Evolutionary conservation across 495 filamentous ascomycete genomes (phyloP).

Genomic region (Gamarada debralockiae): DNA sequence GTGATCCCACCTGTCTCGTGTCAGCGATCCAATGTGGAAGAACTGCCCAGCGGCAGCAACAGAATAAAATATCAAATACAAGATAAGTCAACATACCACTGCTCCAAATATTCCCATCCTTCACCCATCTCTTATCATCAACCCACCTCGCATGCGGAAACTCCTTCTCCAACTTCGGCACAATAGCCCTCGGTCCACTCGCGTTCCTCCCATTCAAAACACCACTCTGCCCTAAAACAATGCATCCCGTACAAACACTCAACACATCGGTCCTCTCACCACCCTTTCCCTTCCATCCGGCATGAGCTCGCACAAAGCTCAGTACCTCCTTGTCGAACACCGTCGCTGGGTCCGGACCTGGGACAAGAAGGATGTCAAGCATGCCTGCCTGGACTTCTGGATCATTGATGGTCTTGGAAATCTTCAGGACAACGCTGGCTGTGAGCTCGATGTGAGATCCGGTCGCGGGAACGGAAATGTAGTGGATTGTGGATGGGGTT

Average conservation of each 20-base stretch:
- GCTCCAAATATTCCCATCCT: constrained; percentile 59
- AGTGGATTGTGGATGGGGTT: constrained; percentile 18
- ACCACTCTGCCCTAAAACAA: constrained; percentile 45
- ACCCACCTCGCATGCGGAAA: constrained; percentile 44
- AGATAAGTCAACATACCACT: constrained; percentile 41
- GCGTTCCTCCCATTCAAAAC: constrained; percentile 42
- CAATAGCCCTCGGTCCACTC: constrained; percentile 48
- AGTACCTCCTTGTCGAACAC: constrained; percentile 31
- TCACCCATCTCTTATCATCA: constrained; percentile 43
- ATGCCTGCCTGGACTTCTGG: constrained; percentile 32
- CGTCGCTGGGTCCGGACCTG: constrained; percentile 43
- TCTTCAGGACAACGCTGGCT: constrained; percentile 6
- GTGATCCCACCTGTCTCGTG: constrained; percentile 52
- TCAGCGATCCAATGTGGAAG: too few relatives aligned
- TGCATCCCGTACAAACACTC: constrained; percentile 51
- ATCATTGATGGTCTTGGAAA: constrained; percentile 12
- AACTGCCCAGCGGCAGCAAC: too few relatives aligned
- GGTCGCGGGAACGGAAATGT: constrained; percentile 15
- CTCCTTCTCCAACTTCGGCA: constrained; percentile 36
- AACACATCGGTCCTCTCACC: constrained; percentile 40
- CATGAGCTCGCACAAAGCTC: constrained; percentile 43
- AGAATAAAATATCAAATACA: too few relatives aligned
- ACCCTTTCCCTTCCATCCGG: constrained; percentile 18
- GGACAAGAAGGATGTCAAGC: constrained; percentile 49
- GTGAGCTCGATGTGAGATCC: constrained; percentile 16